Percentiles rank a stretch among this genome's conserved stretches.
These are phyloP conservation scores for Massospora cicadina DNA, from an alignment of 371 early-diverging fungal genomes.

Conservation along the genomic window DNA sequence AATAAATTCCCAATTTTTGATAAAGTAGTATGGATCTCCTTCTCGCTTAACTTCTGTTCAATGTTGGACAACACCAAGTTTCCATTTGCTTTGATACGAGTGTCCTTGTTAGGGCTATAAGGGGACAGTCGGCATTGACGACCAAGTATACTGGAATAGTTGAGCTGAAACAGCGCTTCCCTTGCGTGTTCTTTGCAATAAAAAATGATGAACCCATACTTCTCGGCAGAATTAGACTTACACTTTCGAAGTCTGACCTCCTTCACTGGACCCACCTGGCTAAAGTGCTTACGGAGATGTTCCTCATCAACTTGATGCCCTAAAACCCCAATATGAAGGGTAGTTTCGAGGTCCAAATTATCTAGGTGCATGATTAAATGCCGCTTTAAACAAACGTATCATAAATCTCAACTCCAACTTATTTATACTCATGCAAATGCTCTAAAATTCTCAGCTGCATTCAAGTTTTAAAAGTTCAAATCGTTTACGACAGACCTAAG, in stretches of 20 bases:
- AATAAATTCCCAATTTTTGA: not conserved
- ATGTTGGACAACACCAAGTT: not conserved
- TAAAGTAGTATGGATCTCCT: not conserved
- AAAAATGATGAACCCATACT: not conserved
- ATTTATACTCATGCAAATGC: too few species aligned
- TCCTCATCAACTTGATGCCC: not conserved
- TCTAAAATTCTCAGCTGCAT: too few species aligned
- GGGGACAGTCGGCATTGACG: not conserved
- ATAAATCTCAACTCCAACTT: too few species aligned
- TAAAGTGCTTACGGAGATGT: not conserved
- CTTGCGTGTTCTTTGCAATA: not conserved
- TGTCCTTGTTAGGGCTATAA: not conserved
- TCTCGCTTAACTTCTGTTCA: not conserved
- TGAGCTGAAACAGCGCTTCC: not conserved
- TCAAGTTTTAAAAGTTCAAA: too few species aligned
- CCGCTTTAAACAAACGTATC: too few species aligned
- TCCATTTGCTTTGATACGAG: not conserved
- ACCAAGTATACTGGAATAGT: not conserved
- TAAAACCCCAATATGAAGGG: not conserved
- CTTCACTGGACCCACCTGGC: not conserved
- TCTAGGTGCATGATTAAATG: too few species aligned
- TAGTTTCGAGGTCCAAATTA: too few species aligned
- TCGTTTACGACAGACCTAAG: too few species aligned
- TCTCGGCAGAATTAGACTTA: not conserved
- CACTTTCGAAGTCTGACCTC: not conserved